A percentile compares a stretch with the other conserved stretches of the same genome.
phyloP scores from a whole-genome alignment of 768 basidiomycete species.

The Agaricus subrufescens region DNA sequence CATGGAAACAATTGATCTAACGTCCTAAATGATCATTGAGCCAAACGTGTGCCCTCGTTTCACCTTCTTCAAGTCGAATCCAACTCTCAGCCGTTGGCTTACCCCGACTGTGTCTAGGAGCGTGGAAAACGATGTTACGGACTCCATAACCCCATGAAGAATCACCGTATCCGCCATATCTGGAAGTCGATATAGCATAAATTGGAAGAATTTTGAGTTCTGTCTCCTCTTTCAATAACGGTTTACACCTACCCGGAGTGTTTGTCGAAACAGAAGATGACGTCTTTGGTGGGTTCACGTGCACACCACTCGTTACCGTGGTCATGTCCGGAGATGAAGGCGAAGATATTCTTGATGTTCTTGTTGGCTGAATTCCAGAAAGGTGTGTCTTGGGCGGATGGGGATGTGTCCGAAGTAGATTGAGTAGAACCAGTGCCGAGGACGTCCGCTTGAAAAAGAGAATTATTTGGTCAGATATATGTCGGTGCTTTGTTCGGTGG shows the following conservation, averaged over 20 bases:
- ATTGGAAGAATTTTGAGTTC: too few relatives aligned
- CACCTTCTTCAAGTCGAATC: constrained; percentile 60
- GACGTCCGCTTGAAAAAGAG: constrained; percentile 39
- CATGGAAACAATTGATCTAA: background rate
- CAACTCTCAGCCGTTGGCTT: constrained; percentile 45
- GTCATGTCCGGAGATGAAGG: constrained; percentile 69
- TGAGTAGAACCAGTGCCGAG: constrained; percentile 51
- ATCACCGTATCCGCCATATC: constrained; percentile 61
- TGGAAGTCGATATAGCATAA: constrained; percentile 17
- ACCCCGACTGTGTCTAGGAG: constrained; percentile 13
- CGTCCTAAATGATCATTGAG: constrained; percentile 37
- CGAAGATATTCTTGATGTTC: constrained; percentile 61
- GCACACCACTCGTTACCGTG: constrained; percentile 82
- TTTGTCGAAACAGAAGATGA: constrained; percentile 75
- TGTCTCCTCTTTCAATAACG: background rate
- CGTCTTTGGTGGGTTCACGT: constrained; percentile 53
- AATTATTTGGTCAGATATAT: background rate
- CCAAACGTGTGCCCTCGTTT: constrained; percentile 47
- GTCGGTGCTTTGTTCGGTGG: background rate
- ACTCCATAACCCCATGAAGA: constrained; percentile 61
- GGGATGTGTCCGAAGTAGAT: constrained; percentile 33
- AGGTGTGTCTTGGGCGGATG: constrained; percentile 42
- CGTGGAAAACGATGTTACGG: constrained; percentile 52
- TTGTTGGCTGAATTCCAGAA: constrained; percentile 61
- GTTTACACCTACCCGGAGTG: constrained; percentile 55